Evolutionary conservation across 2,329 filamentous ascomycete species (phyloP).

Genomic region (Kalmusia sp.): DNA sequence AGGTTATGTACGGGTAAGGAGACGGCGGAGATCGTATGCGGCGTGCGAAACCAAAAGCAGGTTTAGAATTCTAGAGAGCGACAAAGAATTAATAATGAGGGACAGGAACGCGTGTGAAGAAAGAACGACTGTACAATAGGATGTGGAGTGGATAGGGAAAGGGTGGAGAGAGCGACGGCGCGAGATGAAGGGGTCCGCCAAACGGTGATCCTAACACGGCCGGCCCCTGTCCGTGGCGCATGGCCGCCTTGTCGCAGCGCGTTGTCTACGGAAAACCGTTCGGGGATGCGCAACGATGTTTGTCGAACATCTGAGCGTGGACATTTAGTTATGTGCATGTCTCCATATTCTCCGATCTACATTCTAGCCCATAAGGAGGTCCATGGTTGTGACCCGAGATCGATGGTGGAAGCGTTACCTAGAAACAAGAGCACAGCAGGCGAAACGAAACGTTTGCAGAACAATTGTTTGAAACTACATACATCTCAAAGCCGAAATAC

Average conservation of each 20-base stretch:
- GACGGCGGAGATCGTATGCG: too few species aligned
- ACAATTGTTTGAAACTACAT: too few species aligned
- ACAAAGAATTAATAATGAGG: constrained; percentile 21
- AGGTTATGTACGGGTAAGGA: neutral
- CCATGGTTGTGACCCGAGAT: neutral
- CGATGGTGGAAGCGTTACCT: neutral
- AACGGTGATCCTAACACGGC: constrained; percentile 26
- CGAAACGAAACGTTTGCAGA: too few species aligned
- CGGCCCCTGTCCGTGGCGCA: neutral
- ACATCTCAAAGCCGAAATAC: too few species aligned
- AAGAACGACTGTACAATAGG: constrained; percentile 34
- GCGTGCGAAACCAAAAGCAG: constrained; percentile 11
- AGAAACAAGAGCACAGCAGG: neutral
- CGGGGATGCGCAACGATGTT: neutral
- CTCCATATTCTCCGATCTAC: too few species aligned
- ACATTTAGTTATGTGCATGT: neutral
- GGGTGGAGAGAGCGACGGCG: constrained; percentile 18
- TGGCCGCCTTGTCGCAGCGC: constrained; percentile 6
- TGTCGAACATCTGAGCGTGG: neutral
- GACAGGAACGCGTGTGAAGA: constrained; percentile 8
- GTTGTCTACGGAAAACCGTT: neutral
- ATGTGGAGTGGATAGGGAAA: constrained; percentile 16
- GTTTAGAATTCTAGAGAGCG: constrained; percentile 11
- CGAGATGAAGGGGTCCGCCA: constrained; percentile 24
- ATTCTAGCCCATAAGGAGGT: neutral